Conservation (phyloP, 495 filamentous ascomycete species). For the Hyaloscypha finlandica region DNA sequence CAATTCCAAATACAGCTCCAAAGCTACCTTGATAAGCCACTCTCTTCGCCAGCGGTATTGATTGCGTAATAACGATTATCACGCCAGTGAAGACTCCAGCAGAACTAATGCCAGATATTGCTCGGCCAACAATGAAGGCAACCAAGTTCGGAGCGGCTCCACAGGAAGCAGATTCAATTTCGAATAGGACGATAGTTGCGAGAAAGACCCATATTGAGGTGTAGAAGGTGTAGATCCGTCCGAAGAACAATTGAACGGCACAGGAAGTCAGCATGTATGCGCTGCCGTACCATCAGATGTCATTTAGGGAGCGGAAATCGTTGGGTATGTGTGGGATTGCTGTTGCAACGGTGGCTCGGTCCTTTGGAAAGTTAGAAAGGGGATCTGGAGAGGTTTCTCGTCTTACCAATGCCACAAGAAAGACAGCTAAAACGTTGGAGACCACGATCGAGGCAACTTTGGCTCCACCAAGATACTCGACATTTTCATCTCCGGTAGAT, state of each 20-base stretch:
- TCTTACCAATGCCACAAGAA: no score
- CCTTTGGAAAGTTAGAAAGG: background rate
- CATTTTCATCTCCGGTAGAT: no score
- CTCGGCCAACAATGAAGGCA: slow-evolving; percentile 57
- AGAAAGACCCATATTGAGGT: slow-evolving; percentile 43
- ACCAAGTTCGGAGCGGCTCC: slow-evolving; percentile 54
- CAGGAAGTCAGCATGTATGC: slow-evolving; percentile 52
- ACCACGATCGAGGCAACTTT: no score
- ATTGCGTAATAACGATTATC: no score
- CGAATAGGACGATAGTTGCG: slow-evolving; percentile 41
- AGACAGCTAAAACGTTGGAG: no score
- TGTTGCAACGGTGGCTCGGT: slow-evolving; percentile 35
- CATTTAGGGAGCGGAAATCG: slow-evolving; percentile 43
- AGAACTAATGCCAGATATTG: slow-evolving; percentile 54
- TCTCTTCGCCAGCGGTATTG: no score
- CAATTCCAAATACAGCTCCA: slow-evolving; percentile 37
- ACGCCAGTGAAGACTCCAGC: slow-evolving; percentile 43
- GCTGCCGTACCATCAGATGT: slow-evolving; percentile 56
- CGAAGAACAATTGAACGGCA: slow-evolving; percentile 48
- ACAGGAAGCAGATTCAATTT: slow-evolving; percentile 55
- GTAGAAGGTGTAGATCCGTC: slow-evolving; percentile 31
- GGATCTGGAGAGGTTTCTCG: no score
- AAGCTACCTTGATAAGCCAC: slow-evolving; percentile 44
- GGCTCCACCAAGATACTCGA: no score
- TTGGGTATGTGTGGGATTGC: slow-evolving; percentile 53